Conservation (phyloP, 371 early-diverging fungal genomes). For the Apophysomyces trapeziformis region DNA sequence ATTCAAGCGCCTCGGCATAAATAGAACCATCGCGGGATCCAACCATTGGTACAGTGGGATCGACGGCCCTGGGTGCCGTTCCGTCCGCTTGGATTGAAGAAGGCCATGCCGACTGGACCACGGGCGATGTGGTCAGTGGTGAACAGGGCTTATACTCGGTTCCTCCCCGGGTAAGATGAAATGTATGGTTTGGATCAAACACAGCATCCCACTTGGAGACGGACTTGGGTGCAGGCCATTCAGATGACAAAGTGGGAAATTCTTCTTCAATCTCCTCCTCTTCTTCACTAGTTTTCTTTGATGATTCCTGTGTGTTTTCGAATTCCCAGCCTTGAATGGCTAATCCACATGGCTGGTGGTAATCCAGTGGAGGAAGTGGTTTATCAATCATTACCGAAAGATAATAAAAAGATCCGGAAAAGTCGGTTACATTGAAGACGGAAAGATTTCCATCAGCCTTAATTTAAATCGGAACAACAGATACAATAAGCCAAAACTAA, state of each 20-base stretch:
- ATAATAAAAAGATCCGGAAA: neutral
- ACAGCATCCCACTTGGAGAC: neutral
- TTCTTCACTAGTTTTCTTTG: neutral
- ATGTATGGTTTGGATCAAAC: neutral
- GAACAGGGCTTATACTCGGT: neutral
- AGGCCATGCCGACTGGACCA: neutral
- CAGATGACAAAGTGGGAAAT: neutral
- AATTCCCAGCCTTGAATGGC: neutral
- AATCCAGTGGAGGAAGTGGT: neutral
- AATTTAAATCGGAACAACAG: neutral
- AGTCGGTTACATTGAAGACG: conserved; percentile 8
- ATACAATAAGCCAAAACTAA: neutral
- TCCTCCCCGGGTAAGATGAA: neutral
- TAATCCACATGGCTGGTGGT: neutral
- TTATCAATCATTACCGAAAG: conserved; percentile 1
- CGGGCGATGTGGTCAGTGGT: neutral
- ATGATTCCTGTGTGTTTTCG: neutral
- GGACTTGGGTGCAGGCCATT: neutral
- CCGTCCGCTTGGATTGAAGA: neutral
- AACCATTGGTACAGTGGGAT: neutral
- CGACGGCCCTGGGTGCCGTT: neutral
- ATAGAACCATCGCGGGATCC: neutral
- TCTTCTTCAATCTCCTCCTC: neutral
- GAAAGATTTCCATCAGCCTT: neutral
- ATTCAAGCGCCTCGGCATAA: conserved; percentile 1